phyloP scores from a whole-genome alignment of 345 rosid species.

The Anacardium occidentale region DNA sequence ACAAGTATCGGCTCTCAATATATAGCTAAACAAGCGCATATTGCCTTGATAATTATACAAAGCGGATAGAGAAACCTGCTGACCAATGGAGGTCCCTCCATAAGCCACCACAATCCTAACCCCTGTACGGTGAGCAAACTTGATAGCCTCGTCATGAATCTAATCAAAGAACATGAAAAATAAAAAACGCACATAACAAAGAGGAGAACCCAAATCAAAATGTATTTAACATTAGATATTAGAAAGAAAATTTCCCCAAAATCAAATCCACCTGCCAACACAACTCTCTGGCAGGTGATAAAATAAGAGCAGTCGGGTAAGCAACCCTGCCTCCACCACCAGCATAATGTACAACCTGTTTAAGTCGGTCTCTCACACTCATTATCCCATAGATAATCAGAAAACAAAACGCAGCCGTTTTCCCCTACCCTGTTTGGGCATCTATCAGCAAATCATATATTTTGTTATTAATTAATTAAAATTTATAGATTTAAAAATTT shows the following conservation, averaged over 20 bases:
- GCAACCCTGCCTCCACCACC: too few relatives aligned
- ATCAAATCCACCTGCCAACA: constrained; percentile 43
- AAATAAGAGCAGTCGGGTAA: constrained; percentile 44
- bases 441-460: constrained; percentile 63
- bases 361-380: constrained; percentile 14
- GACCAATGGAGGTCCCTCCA: constrained; percentile 48
- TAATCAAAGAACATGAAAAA: background rate
- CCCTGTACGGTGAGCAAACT: constrained; percentile 48
- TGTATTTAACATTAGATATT: background rate
- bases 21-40: too few relatives aligned
- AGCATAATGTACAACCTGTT: constrained; percentile 8
- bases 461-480: too few relatives aligned
- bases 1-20: too few relatives aligned
- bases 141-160: constrained; percentile 53
- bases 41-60: background rate
- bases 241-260: background rate
- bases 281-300: constrained; percentile 58
- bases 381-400: constrained; percentile 45
- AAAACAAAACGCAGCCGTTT: constrained; percentile 57
- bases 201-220: background rate
- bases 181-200: background rate
- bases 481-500: too few relatives aligned
- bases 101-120: constrained; percentile 43
- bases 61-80: constrained; percentile 32
- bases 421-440: constrained; percentile 60